Conservation (phyloP, 148 eudicot genomes). For the Salicornia ramosissima region DNA sequence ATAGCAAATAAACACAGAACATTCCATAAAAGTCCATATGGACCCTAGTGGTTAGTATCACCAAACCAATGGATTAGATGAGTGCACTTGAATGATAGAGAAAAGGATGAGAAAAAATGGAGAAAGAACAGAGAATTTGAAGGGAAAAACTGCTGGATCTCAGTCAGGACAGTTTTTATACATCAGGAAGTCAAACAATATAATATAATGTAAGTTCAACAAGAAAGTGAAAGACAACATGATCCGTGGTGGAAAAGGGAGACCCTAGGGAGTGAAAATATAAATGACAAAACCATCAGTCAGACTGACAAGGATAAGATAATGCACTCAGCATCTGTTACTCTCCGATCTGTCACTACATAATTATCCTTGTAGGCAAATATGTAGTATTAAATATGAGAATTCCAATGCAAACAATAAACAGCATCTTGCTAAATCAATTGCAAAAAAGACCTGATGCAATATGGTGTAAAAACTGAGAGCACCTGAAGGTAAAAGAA, state of each 20-base stretch:
- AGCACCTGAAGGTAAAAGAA: slow-evolving; percentile 94
- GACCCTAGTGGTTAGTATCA: no score
- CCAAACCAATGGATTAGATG: no score
- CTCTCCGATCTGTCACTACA: not conserved
- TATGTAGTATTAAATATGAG: not conserved
- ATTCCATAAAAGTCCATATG: no score
- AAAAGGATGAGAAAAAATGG: no score
- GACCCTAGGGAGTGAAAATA: not conserved
- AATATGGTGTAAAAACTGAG: slow-evolving; percentile 5
- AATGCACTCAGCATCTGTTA: not conserved
- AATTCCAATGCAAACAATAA: not conserved
- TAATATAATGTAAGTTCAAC: not conserved
- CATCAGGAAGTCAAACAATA: not conserved
- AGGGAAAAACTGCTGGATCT: no score
- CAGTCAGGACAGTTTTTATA: no score
- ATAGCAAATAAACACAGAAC: no score
- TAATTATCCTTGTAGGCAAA: not conserved
- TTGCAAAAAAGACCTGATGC: not conserved
- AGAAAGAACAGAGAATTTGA: no score
- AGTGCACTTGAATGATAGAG: no score
- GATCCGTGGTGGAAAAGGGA: not conserved
- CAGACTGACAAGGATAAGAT: not conserved
- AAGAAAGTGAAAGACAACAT: not conserved
- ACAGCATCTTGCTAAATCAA: not conserved
- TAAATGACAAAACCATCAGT: not conserved